Evolutionary conservation across 768 basidiomycete genomes (phyloP).

Genomic region (Amanita rubescens): DNA sequence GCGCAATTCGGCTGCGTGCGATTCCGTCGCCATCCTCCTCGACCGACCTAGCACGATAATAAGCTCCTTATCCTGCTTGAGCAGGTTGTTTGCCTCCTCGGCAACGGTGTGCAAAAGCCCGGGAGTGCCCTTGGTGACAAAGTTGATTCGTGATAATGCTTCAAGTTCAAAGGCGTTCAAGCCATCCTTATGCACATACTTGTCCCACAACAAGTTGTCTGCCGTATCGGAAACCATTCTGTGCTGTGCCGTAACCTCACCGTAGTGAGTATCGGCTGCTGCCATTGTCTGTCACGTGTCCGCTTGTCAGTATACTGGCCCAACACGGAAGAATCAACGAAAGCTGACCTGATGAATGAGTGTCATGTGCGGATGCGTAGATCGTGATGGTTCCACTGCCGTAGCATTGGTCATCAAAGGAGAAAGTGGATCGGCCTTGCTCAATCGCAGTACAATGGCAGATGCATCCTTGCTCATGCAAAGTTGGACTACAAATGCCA

Average conservation of each 20-base stretch:
- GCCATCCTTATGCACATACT: constrained; percentile 34
- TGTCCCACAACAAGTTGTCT: constrained; percentile 72
- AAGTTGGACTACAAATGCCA: constrained; percentile 80
- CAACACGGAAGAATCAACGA: not conserved
- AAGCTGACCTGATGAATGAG: constrained; percentile 1
- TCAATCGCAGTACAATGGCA: constrained; percentile 69
- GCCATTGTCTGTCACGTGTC: constrained; percentile 31
- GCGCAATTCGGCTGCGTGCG: constrained; percentile 52
- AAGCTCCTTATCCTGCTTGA: constrained; percentile 35
- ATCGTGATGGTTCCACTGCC: not conserved
- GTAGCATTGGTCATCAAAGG: constrained; percentile 1
- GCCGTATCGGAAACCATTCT: constrained; percentile 74
- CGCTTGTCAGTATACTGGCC: too few species aligned
- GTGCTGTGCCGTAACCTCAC: constrained; percentile 51
- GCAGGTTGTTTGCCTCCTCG: constrained; percentile 31
- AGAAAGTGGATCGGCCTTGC: constrained; percentile 30
- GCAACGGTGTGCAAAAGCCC: constrained; percentile 51
- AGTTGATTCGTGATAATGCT: constrained; percentile 60
- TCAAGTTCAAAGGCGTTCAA: constrained; percentile 20
- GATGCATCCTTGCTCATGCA: constrained; percentile 47
- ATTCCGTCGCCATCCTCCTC: constrained; percentile 55
- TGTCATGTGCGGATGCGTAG: not conserved
- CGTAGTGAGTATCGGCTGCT: constrained; percentile 70
- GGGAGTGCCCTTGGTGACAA: constrained; percentile 41
- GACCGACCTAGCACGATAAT: constrained; percentile 71